Base-by-base conservation (phyloP, 2,329 filamentous ascomycete species). In the Aspergillus flavus region DNA sequence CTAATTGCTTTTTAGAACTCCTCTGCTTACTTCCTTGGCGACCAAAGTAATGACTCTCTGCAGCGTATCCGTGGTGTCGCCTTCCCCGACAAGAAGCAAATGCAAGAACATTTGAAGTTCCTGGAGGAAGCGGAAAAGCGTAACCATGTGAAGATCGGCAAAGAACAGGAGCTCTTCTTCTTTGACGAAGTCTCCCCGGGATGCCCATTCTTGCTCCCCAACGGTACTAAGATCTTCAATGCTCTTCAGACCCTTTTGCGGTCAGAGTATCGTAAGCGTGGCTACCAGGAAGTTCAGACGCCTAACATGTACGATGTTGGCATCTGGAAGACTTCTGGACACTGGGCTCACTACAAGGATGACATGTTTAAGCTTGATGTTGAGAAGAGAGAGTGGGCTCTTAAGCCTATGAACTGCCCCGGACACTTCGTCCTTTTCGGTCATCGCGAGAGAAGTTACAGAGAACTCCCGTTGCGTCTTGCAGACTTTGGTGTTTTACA, bases 401-500 rank as follows among this genome's bases (percentile, higher is more conserved):
- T 98, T 58, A 98, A 98, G 82, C 94, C 94, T 32, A 98, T 98
- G 95, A 98, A 98, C 82, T 99, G 95, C 81, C 95, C 95, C 4
- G 93, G 93, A 32, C 94, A 98, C 80, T 96, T 92, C 79, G 82
- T 95, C 68, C 90, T 97, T 73, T 97, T 97, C 78, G 87, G 86
- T 57, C 90, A 94, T 78, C 87, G 91, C 59, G 91, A 92, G 74
- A 87, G 92, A 72, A 95, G 91, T 79, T 97, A 98, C 79, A 86
- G 91, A 72, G 93, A 98, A 71, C 83, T 99, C 63, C 95, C 95
- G 32, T 90, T 96, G 81, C 87, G 95, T 73, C 91, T 97, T 81
- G 94, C 95, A 58, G 95, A 99, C 77, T 98, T 98, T 78, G 94
- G 94, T 78, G 92, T 96, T 30, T 84, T 99, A 58, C 95, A 99